A percentile compares a stretch with the other conserved stretches of the same genome.
Evolutionary conservation across 164 flowering plant species (phyloP).

Genomic region (Saururus chinensis): DNA sequence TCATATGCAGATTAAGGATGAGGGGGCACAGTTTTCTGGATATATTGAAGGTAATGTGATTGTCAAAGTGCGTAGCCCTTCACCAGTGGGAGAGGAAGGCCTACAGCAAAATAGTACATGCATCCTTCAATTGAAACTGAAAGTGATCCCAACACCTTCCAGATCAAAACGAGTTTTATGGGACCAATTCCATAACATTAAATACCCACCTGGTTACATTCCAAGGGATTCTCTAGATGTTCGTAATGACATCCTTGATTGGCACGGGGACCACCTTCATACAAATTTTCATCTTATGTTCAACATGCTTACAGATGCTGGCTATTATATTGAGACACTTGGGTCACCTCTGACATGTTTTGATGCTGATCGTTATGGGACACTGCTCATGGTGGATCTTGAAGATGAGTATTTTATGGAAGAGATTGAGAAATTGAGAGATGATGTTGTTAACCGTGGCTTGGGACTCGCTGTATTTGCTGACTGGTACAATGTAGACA

Average conservation of each 20-base stretch:
- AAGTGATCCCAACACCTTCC: constrained; percentile 84
- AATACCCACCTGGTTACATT: constrained; percentile 97
- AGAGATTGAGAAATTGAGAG: constrained; percentile 77
- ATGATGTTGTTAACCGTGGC: constrained; percentile 71
- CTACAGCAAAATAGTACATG: constrained; percentile 53
- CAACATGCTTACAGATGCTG: constrained; percentile 90
- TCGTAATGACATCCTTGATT: constrained; percentile 95
- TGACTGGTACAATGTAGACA: constrained; percentile 98
- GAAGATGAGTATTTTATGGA: constrained; percentile 90
- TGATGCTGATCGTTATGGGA: constrained; percentile 96
- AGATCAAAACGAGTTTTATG: constrained; percentile 73
- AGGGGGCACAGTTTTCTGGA: constrained; percentile 82
- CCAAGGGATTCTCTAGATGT: constrained; percentile 99
- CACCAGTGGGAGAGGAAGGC: constrained; percentile 53
- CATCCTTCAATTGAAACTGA: constrained; percentile 69
- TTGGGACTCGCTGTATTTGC: constrained; percentile 85
- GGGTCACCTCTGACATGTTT: constrained; percentile 99
- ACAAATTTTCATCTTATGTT: constrained; percentile 92
- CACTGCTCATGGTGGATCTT: constrained; percentile 90
- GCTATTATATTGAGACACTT: constrained; percentile 84
- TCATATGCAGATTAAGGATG: constrained; percentile 96
- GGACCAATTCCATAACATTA: constrained; percentile 97
- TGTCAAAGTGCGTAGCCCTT: constrained; percentile 68
- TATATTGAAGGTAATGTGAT: constrained; percentile 88
- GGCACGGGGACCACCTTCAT: constrained; percentile 99